Evolutionary conservation across 2,329 filamentous ascomycete species (phyloP), one percentile per base, ranked within the genome.

Genomic region (Clonostachys rhizophaga): DNA sequence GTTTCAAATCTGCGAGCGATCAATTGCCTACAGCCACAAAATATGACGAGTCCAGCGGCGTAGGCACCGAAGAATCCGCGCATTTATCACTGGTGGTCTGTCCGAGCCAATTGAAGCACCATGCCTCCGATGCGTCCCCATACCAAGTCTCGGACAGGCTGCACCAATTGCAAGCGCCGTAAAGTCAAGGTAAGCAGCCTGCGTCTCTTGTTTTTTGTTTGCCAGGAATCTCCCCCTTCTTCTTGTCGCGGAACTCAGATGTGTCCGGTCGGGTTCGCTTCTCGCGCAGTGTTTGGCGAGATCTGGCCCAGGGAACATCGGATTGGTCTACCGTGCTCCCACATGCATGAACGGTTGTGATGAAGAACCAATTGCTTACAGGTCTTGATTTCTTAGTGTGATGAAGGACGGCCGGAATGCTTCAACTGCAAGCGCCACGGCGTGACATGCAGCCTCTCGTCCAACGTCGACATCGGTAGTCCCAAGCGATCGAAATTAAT

Each of bases 91-190:
- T 17, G 8, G 16, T 42, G 18, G n/a, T 42, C 41, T 24, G 41
- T 10, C n/a, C n/a, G n/a, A 20, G 14, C 40, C 43, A 45, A 49
- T 46, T 44, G 40, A 30, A 43, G 30, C 43, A 47, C 20, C 36
- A 58, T 58, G 57, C 45, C 56, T 34, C 49, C 55, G 33, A 54
- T 59, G 42, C 55, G 60, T 30, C 54, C 59, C 30, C 61, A 64
- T 7, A 71, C 59, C 42, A 64, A 64, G 49, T 63, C 61, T 47
- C 57, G 61, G 11, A 63, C 52, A 12, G 61, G 61, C 40, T 64
- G 61, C 48, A 47, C 46, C 39, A 58, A 61, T 49, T 64, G 61
- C 50, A 64, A 64, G 51, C 53, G 57, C 8, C 58, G 61, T 35
- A 64, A 63, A 47, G 60, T 64, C 24, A 64, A 64, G 54, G 61